A percentile compares a stretch with the other conserved stretches of the same genome.
Conservation (phyloP, 2,329 filamentous ascomycete genomes). For the Teratosphaeria zuluensis region DNA sequence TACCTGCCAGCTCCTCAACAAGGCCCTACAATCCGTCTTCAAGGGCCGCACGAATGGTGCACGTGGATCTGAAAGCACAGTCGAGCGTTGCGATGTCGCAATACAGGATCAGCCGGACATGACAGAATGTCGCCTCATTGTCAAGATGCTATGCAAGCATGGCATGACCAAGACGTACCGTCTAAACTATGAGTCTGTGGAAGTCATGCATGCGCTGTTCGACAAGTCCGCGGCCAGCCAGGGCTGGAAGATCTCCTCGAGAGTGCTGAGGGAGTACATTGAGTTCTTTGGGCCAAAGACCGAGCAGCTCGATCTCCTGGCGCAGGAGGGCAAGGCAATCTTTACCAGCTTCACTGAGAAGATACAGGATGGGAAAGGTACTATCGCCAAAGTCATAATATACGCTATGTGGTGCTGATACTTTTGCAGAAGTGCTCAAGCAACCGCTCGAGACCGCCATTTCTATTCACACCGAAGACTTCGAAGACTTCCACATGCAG, state of each 20-base stretch:
- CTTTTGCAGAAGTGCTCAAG: slow-evolving; percentile 56
- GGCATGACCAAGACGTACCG: slow-evolving; percentile 69
- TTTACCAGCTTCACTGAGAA: slow-evolving; percentile 79
- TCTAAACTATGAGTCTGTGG: slow-evolving; percentile 62
- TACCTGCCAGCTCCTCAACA: slow-evolving; percentile 65
- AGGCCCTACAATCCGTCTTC: slow-evolving; percentile 63
- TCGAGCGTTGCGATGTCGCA: slow-evolving; percentile 65
- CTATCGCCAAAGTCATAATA: not conserved
- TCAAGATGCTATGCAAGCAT: slow-evolving; percentile 65
- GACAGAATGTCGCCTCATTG: slow-evolving; percentile 61
- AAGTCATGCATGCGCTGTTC: slow-evolving; percentile 70
- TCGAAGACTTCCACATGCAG: slow-evolving; percentile 64
- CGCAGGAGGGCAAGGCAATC: slow-evolving; percentile 57
- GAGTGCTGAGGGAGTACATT: slow-evolving; percentile 62
- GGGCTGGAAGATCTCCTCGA: slow-evolving; percentile 62
- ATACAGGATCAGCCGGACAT: slow-evolving; percentile 62
- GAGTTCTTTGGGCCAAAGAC: slow-evolving; percentile 74
- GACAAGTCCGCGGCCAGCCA: slow-evolving; percentile 56
- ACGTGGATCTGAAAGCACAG: slow-evolving; percentile 57
- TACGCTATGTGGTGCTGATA: not conserved
- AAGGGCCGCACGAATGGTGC: slow-evolving; percentile 56
- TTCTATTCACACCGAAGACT: slow-evolving; percentile 65
- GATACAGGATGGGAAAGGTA: slow-evolving; percentile 56
- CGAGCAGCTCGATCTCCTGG: slow-evolving; percentile 70
- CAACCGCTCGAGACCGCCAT: slow-evolving; percentile 75